phyloP scores from a whole-genome alignment of 345 rosid species.

The Salix viminalis region DNA sequence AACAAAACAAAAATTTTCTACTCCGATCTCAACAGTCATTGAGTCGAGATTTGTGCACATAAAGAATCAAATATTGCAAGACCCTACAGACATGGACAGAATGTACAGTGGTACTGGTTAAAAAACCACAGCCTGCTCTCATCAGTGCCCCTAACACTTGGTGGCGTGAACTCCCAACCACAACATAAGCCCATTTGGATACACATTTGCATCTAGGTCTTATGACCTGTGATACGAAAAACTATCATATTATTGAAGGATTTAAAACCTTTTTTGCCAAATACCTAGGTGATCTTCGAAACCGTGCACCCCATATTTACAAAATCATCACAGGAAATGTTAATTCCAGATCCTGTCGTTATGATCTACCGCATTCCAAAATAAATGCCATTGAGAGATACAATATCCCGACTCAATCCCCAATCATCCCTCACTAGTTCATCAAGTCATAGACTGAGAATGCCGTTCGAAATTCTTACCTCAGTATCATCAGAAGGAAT shows the following conservation, averaged over 20 bases:
- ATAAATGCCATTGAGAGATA: background rate
- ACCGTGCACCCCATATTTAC: background rate
- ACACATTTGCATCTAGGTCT: no score
- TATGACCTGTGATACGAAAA: no score
- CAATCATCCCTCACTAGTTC: background rate
- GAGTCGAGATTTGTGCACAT: background rate
- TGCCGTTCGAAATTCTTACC: constrained; percentile 34
- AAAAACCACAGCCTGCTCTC: no score
- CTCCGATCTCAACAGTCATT: background rate
- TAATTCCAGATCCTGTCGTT: background rate
- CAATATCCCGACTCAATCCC: background rate
- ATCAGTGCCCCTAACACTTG: no score
- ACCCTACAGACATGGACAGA: background rate
- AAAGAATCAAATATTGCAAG: background rate
- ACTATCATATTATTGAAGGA: no score
- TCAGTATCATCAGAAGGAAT: constrained; percentile 58
- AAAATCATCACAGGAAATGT: background rate
- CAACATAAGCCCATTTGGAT: no score
- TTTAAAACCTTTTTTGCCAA: no score
- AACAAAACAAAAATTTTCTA: background rate
- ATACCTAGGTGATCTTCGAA: no score
- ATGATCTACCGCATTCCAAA: background rate
- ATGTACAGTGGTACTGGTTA: background rate
- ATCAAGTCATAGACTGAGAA: background rate
- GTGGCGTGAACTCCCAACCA: no score